Evolutionary conservation across 768 basidiomycete species (phyloP).

Genomic region (Macrolepiota fuliginosa): DNA sequence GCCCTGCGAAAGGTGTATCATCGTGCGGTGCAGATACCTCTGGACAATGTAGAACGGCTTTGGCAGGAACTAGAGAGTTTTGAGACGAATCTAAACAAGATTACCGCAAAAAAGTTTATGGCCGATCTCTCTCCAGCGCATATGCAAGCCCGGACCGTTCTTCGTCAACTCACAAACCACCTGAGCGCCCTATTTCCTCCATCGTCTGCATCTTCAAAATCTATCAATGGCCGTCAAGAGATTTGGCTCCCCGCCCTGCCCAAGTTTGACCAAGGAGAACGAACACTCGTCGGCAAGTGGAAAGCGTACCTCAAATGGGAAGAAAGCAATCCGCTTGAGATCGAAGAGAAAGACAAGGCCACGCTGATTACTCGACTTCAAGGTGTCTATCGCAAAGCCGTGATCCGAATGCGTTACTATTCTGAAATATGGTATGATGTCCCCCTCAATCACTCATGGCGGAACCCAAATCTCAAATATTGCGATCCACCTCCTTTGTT

Average conservation of each 20-base stretch:
- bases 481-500: neutral
- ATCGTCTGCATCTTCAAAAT: slow-evolving; percentile 17
- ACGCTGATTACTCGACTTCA: slow-evolving; percentile 69
- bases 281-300: slow-evolving; percentile 82
- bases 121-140: slow-evolving; percentile 88
- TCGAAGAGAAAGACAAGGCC: slow-evolving; percentile 78
- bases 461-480: neutral
- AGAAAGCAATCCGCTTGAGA: slow-evolving; percentile 88
- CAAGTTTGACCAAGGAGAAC: slow-evolving; percentile 70
- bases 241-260: slow-evolving; percentile 70
- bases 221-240: slow-evolving; percentile 28
- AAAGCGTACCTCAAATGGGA: slow-evolving; percentile 94
- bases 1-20: slow-evolving; percentile 89
- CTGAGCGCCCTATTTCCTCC: slow-evolving; percentile 55
- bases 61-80: slow-evolving; percentile 96
- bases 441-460: neutral
- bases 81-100: slow-evolving; percentile 84
- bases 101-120: slow-evolving; percentile 96
- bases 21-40: slow-evolving; percentile 89
- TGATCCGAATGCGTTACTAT: slow-evolving; percentile 91
- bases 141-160: slow-evolving; percentile 91
- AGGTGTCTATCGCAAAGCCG: slow-evolving; percentile 84
- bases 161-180: slow-evolving; percentile 76
- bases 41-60: slow-evolving; percentile 88
- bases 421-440: slow-evolving; percentile 84